Conservation (phyloP, 257 asterid genomes). For the Agastache rugosa region DNA sequence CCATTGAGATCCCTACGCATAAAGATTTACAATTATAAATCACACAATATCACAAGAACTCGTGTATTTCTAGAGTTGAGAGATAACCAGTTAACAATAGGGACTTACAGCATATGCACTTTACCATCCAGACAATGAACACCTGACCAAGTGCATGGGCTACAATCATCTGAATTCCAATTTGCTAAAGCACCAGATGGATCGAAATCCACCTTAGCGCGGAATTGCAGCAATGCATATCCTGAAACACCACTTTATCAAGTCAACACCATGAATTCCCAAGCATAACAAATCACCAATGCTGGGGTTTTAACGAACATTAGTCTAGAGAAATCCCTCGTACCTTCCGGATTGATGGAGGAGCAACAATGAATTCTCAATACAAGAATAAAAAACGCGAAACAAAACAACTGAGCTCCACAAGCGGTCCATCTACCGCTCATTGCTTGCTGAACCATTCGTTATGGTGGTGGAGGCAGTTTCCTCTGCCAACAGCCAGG, state of each 20-base stretch:
- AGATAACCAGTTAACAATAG: constrained; percentile 18
- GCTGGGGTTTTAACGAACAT: neutral
- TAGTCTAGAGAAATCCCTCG: neutral
- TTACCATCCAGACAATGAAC: constrained; percentile 68
- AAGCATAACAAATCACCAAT: neutral
- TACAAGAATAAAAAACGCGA: constrained; percentile 52
- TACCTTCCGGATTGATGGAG: constrained; percentile 80
- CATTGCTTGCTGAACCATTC: constrained; percentile 63
- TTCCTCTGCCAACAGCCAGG: constrained; percentile 70
- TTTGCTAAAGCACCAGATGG: constrained; percentile 67
- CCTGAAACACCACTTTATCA: constrained; percentile 52
- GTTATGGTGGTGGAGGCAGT: constrained; percentile 59
- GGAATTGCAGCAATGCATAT: constrained; percentile 66
- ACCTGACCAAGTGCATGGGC: constrained; percentile 90
- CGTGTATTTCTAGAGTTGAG: neutral
- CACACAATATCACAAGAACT: neutral
- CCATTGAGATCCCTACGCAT: constrained; percentile 73
- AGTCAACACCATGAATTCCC: neutral
- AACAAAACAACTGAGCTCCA: constrained; percentile 51
- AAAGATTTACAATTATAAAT: constrained; percentile 14
- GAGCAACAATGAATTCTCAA: constrained; percentile 50
- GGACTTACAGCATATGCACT: constrained; percentile 80
- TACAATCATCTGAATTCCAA: constrained; percentile 66
- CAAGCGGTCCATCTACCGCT: constrained; percentile 64
- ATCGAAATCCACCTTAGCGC: constrained; percentile 61